A percentile compares a stretch with the other conserved stretches of the same genome.
Evolutionary conservation across 192 early-diverging fungal genomes (phyloP).

Genomic region (Gonapodya prolifera): DNA sequence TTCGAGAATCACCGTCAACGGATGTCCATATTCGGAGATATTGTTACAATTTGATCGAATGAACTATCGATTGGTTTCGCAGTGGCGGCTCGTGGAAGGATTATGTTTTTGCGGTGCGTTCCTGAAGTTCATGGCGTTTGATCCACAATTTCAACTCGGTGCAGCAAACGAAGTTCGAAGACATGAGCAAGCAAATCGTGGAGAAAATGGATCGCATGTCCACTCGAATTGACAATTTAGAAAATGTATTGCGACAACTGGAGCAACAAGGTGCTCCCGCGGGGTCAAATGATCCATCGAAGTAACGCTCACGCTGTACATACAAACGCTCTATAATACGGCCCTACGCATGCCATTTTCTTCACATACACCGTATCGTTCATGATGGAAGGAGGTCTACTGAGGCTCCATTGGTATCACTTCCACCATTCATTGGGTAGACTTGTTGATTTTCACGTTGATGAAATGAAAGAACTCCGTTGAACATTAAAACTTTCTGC

Average conservation of each 20-base stretch:
- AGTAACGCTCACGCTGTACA: neutral
- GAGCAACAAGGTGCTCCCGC: neutral
- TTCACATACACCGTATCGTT: neutral
- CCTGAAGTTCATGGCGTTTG: too few relatives aligned
- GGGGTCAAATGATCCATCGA: neutral
- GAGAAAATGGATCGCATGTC: constrained; percentile 3
- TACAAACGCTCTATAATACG: neutral
- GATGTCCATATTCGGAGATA: too few relatives aligned
- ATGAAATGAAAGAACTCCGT: too few relatives aligned
- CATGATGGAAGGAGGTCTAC: neutral
- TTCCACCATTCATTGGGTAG: too few relatives aligned
- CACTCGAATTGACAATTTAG: constrained; percentile 5
- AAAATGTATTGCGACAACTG: neutral
- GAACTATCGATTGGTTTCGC: too few relatives aligned
- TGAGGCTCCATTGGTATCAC: neutral
- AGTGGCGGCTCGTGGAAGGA: too few relatives aligned
- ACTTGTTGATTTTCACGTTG: too few relatives aligned
- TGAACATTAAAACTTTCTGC: too few relatives aligned
- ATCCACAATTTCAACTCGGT: neutral
- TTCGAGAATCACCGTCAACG: too few relatives aligned
- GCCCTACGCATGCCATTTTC: neutral
- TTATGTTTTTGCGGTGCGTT: too few relatives aligned
- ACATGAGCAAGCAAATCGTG: constrained; percentile 5
- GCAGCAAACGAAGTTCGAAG: constrained; percentile 6
- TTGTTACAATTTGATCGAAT: too few relatives aligned